Evolutionary conservation across 441 rosid species (phyloP), one percentile per base, ranked within the genome.

Genomic region (Gossypium davidsonii): DNA sequence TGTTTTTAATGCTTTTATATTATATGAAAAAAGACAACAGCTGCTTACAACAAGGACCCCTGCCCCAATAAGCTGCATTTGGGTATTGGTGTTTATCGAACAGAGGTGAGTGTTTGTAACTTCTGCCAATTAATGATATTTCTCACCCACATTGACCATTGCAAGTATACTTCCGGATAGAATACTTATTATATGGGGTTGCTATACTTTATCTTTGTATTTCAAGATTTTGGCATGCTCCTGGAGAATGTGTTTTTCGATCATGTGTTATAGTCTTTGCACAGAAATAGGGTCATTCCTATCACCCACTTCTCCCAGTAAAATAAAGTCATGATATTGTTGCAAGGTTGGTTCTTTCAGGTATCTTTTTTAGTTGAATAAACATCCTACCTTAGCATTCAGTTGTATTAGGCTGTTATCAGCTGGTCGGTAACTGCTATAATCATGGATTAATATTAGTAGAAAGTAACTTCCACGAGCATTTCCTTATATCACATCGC

Each of bases 41-140:
- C 31, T 51, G 82, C 86, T 39, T 83, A 72, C 76, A 74, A 60
- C 51, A 70, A 74, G 70, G 84, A 83, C 25, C 70, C 86, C 70
- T 69, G 75, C 77, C 82, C 84, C 8, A 28, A 72, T 60, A 83
- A 83, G 79, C 81, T 83, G 56, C 79, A 83, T 71, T 39, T 83
- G 74, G 84, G 86, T 12, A 15, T 83, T 6, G 84, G 86, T 58
- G 86, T 83, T 67, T 83, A 83, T 62, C 73, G 84, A 57, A 77
- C 86, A 0, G 86, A 83, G 84, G 86, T 83, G 70, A 28, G 69
- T 14, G 18, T 67, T 62, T 20, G 64, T 39, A 56, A 37, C 72
- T 26, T 51, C 14, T 67, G n/a, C 46, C 59, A 28, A 26, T 51
- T 49, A 49, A 26, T 49, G 59, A 49, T 67, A n/a, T 14, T 67